Evolutionary conservation across 495 filamentous ascomycete genomes (phyloP).

Genomic region (Venustampulla echinocandica): DNA sequence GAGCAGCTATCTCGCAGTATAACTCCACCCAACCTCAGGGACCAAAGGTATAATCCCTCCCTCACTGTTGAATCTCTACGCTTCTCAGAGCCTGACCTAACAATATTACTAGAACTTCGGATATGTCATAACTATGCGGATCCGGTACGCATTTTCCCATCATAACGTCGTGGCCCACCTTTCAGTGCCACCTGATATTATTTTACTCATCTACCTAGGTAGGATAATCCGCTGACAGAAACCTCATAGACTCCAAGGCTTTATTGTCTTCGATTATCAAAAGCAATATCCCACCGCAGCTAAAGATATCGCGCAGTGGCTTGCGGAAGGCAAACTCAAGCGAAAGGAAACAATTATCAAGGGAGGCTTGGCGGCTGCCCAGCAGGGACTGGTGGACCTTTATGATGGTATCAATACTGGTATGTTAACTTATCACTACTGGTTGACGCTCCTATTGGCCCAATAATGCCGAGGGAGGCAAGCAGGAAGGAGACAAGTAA

Average conservation of each 20-base stretch:
- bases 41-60: slow-evolving; percentile 17
- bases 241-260: slow-evolving; percentile 54
- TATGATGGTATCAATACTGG: slow-evolving; percentile 51
- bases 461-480: background rate
- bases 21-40: slow-evolving; percentile 27
- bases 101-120: slow-evolving; percentile 34
- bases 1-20: slow-evolving; percentile 35
- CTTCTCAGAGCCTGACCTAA: background rate
- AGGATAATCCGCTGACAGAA: no score
- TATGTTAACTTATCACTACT: slow-evolving; percentile 10
- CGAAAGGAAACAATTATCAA: slow-evolving; percentile 48
- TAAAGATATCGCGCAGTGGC: slow-evolving; percentile 41
- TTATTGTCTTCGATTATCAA: slow-evolving; percentile 50
- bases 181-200: no score
- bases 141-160: no score
- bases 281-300: slow-evolving; percentile 27
- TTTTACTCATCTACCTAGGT: no score
- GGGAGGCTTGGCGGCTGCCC: slow-evolving; percentile 41
- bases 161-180: no score
- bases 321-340: slow-evolving; percentile 47
- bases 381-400: slow-evolving; percentile 39
- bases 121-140: slow-evolving; percentile 34
- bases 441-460: background rate
- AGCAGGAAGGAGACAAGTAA: background rate
- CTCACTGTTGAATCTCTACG: background rate